Conservation (phyloP, 305 asterid genomes). For the Fraxinus angustifolia region DNA sequence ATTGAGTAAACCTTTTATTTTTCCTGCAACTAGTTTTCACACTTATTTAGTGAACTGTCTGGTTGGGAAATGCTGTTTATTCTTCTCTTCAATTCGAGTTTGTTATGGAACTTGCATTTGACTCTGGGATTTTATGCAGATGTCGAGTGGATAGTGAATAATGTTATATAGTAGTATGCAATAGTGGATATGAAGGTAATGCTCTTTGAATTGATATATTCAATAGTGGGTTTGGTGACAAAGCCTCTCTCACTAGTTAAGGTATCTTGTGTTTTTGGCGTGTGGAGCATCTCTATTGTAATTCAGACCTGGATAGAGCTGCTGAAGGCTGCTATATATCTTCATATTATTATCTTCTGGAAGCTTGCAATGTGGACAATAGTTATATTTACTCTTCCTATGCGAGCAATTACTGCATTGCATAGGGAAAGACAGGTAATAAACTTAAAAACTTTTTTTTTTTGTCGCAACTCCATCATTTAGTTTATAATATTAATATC, state of each 20-base stretch:
- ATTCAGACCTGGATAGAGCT: slow-evolving; percentile 53
- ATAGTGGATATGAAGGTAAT: slow-evolving; percentile 28
- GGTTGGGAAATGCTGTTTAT: not conserved
- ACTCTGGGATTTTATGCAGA: slow-evolving; percentile 12
- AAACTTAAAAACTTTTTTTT: slow-evolving; percentile 2
- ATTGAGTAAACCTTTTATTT: no score
- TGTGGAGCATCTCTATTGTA: slow-evolving; percentile 29
- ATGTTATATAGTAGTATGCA: slow-evolving; percentile 11
- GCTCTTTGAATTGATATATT: slow-evolving; percentile 27
- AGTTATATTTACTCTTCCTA: slow-evolving; percentile 47
- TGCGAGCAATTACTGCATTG: slow-evolving; percentile 45
- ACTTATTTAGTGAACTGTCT: not conserved
- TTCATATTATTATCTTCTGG: slow-evolving; percentile 45
- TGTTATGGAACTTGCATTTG: not conserved
- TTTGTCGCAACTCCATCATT: not conserved
- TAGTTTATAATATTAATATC: not conserved
- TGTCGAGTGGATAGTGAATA: not conserved
- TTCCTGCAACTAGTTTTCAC: not conserved
- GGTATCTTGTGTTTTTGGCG: slow-evolving; percentile 34
- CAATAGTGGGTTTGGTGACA: slow-evolving; percentile 27
- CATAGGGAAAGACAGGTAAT: slow-evolving; percentile 55
- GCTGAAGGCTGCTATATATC: slow-evolving; percentile 34
- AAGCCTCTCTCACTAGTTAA: slow-evolving; percentile 47
- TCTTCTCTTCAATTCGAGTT: not conserved
- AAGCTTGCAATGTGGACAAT: slow-evolving; percentile 28